Evolutionary conservation across 148 eudicot species (phyloP).

Genomic region (Rhododendron ferrugineum): DNA sequence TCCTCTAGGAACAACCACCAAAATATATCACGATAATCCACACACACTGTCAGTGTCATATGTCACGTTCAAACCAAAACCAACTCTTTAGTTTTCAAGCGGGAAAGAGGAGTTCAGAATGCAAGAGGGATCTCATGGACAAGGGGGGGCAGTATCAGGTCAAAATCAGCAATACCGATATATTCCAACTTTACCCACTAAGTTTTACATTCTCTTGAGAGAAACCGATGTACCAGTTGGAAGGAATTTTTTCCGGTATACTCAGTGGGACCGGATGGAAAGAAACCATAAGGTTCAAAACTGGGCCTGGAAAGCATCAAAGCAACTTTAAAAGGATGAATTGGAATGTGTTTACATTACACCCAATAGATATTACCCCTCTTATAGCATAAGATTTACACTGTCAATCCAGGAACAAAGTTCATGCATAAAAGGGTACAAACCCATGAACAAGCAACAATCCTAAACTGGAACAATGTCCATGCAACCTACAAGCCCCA

Average conservation of each 20-base stretch:
- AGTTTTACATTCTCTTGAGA: background rate
- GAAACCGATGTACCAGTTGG: background rate
- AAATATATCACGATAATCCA: background rate
- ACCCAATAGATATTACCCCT: background rate
- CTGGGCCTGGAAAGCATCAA: background rate
- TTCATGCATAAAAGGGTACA: background rate
- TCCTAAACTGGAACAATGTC: background rate
- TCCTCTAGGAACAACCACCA: background rate
- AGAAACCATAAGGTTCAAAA: background rate
- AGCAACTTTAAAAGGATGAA: background rate
- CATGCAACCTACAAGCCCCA: background rate
- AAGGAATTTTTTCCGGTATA: background rate
- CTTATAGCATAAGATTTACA: background rate
- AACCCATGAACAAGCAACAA: background rate
- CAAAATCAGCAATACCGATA: background rate
- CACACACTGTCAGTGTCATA: background rate
- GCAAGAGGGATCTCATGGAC: background rate
- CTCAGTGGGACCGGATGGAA: background rate
- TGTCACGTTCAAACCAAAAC: background rate
- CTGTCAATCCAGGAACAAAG: background rate
- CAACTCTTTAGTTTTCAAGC: constrained; percentile 2
- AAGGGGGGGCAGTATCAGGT: background rate
- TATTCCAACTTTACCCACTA: background rate
- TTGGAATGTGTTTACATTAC: background rate
- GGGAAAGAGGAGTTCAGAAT: background rate